Evolutionary conservation across 2,329 filamentous ascomycete species (phyloP), one percentile per base, ranked within the genome.

Genomic region (Verticillium tricorpus): DNA sequence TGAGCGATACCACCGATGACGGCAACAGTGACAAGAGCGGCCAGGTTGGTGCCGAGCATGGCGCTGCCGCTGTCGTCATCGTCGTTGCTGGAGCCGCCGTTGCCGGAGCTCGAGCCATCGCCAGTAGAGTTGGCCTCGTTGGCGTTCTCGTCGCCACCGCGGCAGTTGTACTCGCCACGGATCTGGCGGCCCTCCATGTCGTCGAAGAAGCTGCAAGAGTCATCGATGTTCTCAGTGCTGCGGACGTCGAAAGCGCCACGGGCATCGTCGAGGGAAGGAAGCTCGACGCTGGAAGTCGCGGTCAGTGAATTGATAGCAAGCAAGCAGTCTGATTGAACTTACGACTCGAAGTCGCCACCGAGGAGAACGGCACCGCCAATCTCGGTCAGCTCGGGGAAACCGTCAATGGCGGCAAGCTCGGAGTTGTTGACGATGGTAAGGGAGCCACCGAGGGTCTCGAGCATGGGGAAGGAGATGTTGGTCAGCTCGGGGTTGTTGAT

Each of bases 391-490:
- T 81, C 73, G 64, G 84, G 82, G 78, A 98, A 90, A 37, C 86
- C 86, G 66, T 84, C 77, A 61, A 97, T 82, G 64, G 79, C 74
- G 61, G 77, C 69, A 37, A 97, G 84, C 61, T 82, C 80, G 64
- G 92, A 91, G 88, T 98, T 97, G 86, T 97, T 96, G 78, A 91
- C 89, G 72, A 99, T 86, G 69, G 90, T 87, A 74, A 96, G 85
- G 74, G 90, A 92, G 79, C 92, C 93, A 68, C 85, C 86, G 70
- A 97, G 84, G 60, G 78, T 83, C 67, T 81, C 83, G 56, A 98
- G 82, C 25, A 73, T 56, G 57, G 90, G 88, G 77, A 96, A 85
- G 63, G 89, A 87, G 77, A 97, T 82, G 85, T 96, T 97, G 73
- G 79, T 74, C 58, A 90, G 78, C 64, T 81, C 73, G 52, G 77